Base-by-base conservation (phyloP, 1,139 yeast genomes). In the Kodamaea fungicola region DNA sequence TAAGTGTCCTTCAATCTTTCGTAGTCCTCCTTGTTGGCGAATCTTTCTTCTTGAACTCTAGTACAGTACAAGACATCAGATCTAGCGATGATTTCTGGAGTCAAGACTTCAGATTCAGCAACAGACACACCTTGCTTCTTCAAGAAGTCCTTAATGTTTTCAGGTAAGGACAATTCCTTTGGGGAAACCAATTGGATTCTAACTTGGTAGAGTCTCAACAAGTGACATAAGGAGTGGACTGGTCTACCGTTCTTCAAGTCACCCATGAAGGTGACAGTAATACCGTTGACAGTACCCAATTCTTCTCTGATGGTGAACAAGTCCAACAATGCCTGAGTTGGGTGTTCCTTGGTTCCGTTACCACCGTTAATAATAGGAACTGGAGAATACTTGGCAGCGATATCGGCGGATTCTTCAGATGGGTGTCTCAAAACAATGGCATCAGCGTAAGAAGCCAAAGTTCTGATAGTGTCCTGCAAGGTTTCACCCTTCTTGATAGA, bases 401-500 rank as follows among this genome's bases (percentile, higher is more conserved):
- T 81, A 53, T 83, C 89, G 40, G 96, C 96, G 51, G 94, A 81
- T 59, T 83, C 88, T 61, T 86, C 96, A 34, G 81, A 78, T 48
- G 98, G 97, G 61, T 94, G 99, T 73, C 99, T 87, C 63, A 94
- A 74, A 34, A 89, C 98, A 67, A 94, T 83, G 33, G 97, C 98
- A 65, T 94, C 99, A 25, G 96, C 80, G 67, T 94, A 94, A 57
- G 96, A 86, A 19, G 96, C 95, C 67, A 94, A 74, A 10, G 97
- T 81, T 66, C 98, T 81, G 50, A 94, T 79, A 33, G 98, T 92
- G 60, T 94, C 99, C 69, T 92, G 97, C 56, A 94, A 75, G 35
- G 97, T 86, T 74, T 94, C 99, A 49, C 99, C 99, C 76, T 94
- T 94, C 71, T 88, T 87, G 38, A 90, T 96, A 22, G 97, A 88